phyloP scores from a whole-genome alignment of 495 filamentous ascomycete species.

The Talaromyces ruber region DNA sequence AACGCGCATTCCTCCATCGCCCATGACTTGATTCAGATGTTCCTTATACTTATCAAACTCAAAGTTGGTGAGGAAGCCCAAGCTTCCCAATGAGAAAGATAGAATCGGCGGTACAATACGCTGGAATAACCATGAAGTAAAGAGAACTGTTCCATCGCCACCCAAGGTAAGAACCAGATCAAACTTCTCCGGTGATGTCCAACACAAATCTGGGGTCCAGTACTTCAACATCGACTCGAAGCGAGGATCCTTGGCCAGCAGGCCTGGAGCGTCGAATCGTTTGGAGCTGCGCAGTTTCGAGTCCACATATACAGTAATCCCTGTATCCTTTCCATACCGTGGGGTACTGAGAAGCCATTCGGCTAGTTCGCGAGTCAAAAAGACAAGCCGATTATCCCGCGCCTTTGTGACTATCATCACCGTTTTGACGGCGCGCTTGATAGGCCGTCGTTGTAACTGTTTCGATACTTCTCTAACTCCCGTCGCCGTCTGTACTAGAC shows the following conservation, averaged over 20 bases:
- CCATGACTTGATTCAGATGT: slow-evolving; percentile 78
- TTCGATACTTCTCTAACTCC: slow-evolving; percentile 91
- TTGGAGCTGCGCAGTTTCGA: slow-evolving; percentile 79
- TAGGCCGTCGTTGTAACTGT: slow-evolving; percentile 80
- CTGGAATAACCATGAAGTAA: slow-evolving; percentile 91
- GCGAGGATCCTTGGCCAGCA: slow-evolving; percentile 60
- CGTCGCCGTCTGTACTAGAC: slow-evolving; percentile 88
- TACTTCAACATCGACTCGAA: slow-evolving; percentile 76
- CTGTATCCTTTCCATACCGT: slow-evolving; percentile 68
- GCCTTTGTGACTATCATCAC: slow-evolving; percentile 98
- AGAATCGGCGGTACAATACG: slow-evolving; percentile 84
- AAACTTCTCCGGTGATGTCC: slow-evolving; percentile 80
- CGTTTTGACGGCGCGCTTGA: slow-evolving; percentile 78
- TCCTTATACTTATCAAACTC: slow-evolving; percentile 76
- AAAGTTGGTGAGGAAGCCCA: slow-evolving; percentile 91
- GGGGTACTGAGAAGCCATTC: slow-evolving; percentile 81
- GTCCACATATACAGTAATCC: slow-evolving; percentile 91
- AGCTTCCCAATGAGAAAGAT: slow-evolving; percentile 78
- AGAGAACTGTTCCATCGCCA: slow-evolving; percentile 87
- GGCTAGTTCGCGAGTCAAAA: slow-evolving; percentile 74
- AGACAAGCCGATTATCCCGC: slow-evolving; percentile 78
- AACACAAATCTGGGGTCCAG: slow-evolving; percentile 93
- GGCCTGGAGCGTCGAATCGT: slow-evolving; percentile 69
- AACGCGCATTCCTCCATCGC: slow-evolving; percentile 85
- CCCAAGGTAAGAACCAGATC: slow-evolving; percentile 88